Conservation (phyloP, 2,329 filamentous ascomycete species). For the Ophiostoma australiae region DNA sequence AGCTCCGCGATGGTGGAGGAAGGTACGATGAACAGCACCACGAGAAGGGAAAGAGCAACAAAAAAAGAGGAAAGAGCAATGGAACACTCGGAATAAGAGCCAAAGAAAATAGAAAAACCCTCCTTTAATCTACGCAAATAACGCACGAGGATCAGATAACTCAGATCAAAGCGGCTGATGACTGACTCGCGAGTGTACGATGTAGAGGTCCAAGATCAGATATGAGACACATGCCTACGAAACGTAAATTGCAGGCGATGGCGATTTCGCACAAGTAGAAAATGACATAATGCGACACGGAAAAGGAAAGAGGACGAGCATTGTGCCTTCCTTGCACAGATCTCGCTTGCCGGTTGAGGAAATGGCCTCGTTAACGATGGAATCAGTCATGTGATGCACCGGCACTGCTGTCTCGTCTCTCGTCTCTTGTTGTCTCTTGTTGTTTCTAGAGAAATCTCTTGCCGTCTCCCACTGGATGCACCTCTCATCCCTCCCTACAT, state of each 20-base stretch:
- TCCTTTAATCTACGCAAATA: neutral
- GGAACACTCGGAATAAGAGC: neutral
- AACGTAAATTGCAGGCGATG: neutral
- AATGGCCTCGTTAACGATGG: neutral
- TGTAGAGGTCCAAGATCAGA: neutral
- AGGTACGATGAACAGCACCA: neutral
- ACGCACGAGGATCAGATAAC: constrained; percentile 4
- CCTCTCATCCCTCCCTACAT: neutral
- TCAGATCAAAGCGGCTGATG: no score
- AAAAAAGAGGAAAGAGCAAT: neutral
- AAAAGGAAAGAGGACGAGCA: neutral
- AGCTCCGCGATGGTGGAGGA: neutral
- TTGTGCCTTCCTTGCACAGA: neutral
- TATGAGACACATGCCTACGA: neutral
- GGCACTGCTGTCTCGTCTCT: neutral
- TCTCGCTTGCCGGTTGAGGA: neutral
- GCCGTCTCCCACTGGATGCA: neutral
- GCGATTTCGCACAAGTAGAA: neutral
- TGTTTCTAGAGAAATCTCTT: no score
- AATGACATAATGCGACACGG: neutral
- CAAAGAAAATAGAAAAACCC: neutral
- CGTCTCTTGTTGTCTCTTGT: neutral
- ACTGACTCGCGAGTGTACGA: neutral
- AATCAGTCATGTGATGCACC: neutral
- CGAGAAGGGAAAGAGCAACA: neutral